phyloP scores from a whole-genome alignment of 257 asterid species.

The Solanum lignicaule region DNA sequence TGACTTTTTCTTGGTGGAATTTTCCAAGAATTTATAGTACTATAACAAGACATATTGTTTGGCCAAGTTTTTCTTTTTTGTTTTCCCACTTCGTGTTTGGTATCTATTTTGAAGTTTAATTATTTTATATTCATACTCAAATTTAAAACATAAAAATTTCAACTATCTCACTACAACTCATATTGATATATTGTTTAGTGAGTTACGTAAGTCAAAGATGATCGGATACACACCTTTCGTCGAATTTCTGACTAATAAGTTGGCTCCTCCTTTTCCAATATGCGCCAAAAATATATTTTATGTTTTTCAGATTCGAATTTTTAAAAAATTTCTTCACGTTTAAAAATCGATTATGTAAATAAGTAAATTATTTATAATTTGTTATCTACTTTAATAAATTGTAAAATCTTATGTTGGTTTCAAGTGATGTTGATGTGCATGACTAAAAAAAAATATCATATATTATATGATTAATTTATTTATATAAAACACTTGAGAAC shows the following conservation, averaged over 20 bases:
- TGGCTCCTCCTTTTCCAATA: background rate
- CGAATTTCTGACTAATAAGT: too few species aligned
- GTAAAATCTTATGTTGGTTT: too few species aligned
- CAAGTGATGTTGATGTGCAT: background rate
- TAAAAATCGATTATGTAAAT: background rate
- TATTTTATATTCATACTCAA: background rate
- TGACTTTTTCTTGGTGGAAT: background rate
- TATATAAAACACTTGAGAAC: background rate
- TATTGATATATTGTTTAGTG: too few species aligned
- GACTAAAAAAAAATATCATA: background rate
- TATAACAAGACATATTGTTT: background rate
- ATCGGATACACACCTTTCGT: background rate
- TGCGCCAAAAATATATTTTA: too few species aligned
- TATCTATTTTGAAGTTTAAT: background rate
- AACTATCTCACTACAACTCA: too few species aligned
- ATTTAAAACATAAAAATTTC: background rate
- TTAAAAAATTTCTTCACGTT: background rate
- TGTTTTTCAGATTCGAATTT: background rate
- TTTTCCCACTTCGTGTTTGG: background rate
- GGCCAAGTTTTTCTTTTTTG: background rate
- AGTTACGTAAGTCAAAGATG: too few species aligned
- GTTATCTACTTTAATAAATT: too few species aligned
- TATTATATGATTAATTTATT: background rate
- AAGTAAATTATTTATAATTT: too few species aligned
- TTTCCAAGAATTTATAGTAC: background rate